phyloP scores from a whole-genome alignment of 163 green algal genomes.

The Coccomyxa subellipsoidea region DNA sequence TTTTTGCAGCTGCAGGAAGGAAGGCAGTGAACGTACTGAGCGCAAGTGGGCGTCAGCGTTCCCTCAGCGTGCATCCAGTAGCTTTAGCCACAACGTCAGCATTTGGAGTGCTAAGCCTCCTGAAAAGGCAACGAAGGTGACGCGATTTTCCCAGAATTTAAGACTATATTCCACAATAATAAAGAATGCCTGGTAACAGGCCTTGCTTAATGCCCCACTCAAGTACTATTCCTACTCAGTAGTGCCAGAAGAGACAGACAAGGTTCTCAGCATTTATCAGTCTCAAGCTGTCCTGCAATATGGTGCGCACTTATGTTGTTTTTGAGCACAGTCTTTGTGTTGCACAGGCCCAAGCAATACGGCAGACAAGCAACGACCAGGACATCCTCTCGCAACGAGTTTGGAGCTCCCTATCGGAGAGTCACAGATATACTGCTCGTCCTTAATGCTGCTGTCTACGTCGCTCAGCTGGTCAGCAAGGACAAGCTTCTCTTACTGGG shows the following conservation, averaged over 20 bases:
- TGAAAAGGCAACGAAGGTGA: neutral
- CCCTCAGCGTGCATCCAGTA: neutral
- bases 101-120: neutral
- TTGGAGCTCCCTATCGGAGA: constrained; percentile 47
- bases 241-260: neutral
- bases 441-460: constrained; percentile 50
- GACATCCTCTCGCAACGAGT: neutral
- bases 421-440: constrained; percentile 64
- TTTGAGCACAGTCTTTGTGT: neutral
- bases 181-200: neutral
- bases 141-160: neutral
- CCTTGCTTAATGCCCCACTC: too few species aligned
- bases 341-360: neutral
- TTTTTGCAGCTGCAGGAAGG: neutral
- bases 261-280: too few species aligned
- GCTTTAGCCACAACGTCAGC: neutral
- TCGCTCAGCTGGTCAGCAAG: constrained; percentile 46
- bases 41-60: neutral
- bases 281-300: too few species aligned
- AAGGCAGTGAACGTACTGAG: neutral
- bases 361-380: neutral
- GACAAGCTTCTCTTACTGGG: constrained; percentile 54
- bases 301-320: neutral
- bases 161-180: neutral
- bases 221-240: too few species aligned